A percentile compares a stretch with the other conserved stretches of the same genome.
Evolutionary conservation across 2,329 filamentous ascomycete species (phyloP).

Genomic region (Achaetomium macrosporum): DNA sequence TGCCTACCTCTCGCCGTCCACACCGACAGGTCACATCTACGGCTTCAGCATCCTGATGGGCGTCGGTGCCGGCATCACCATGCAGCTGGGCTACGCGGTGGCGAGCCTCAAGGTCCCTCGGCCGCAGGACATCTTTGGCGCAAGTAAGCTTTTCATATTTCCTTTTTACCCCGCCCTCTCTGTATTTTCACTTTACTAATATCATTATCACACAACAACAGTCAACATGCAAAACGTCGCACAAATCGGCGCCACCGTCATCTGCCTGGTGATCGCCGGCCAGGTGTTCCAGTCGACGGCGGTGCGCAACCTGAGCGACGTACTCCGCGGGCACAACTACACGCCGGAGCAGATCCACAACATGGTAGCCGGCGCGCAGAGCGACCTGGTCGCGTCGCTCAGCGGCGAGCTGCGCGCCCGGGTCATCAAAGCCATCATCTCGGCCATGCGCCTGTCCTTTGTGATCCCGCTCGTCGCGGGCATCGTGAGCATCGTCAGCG

Average conservation of each 20-base stretch:
- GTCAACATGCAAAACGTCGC: conserved; percentile 28
- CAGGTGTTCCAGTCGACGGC: conserved; percentile 31
- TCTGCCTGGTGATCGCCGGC: conserved; percentile 26
- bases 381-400: conserved; percentile 28
- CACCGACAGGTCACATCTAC: conserved; percentile 19
- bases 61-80: conserved; percentile 21
- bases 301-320: conserved; percentile 19
- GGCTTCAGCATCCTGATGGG: conserved; percentile 19
- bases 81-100: conserved; percentile 29
- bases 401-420: conserved; percentile 21
- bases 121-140: background rate
- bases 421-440: conserved; percentile 31
- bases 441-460: conserved; percentile 30
- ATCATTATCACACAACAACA: conserved; percentile 6
- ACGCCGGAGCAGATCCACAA: conserved; percentile 27
- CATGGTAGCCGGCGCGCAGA: conserved; percentile 31
- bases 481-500: background rate
- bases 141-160: background rate
- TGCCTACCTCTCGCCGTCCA: conserved; percentile 18
- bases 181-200: too few species aligned
- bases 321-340: conserved; percentile 27
- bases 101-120: conserved; percentile 21
- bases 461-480: conserved; percentile 8
- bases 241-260: conserved; percentile 26
- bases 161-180: background rate